Evolutionary conservation across 75 land plant genomes (phyloP), one percentile per base, ranked within the genome.

Genomic region (Larix kaempferi): DNA sequence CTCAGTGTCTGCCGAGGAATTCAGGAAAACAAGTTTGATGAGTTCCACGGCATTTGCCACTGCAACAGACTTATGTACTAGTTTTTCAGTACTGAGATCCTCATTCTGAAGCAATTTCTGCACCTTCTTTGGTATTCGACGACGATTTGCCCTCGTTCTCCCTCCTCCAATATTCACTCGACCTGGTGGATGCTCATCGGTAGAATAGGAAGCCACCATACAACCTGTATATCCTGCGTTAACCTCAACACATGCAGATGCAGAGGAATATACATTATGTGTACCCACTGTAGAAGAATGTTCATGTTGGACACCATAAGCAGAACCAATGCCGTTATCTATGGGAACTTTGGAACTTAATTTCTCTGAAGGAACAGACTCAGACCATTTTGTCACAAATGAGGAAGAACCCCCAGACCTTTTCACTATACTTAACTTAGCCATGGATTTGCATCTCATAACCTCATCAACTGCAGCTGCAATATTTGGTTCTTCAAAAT

Each of bases 1-100:
- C 80, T 83, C 90, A 17, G 87, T 77, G 57, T 88, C 78, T 54
- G 79, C 78, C 33, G 95, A 82, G 16, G 84, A 82, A 75, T 87
- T 95, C 59, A 98, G 72, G 39, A 95, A 90, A 23, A 93, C 90
- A 66, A 98, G 83, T 73, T 98, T 98, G 66, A 93, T 86, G 27
- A 95, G 90, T 90, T 98, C 99, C 27, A 93, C 85, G n/a, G 99
- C 99, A 83, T 86, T 91, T 17, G 98, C 91, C 81, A 91, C 88
- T 62, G 94, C 92, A 76, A 95, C 58, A 63, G 99, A 98, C 63
- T 85, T 82, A 37, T 75, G 78, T 49, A 87, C 90, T 69, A 76
- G 41, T 44, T 84, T 86, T 56, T 69, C 79, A 33, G 78, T 78
- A 57, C 59, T 86, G 16, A 56, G 23, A 55, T 80, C 82, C 44